Evolutionary conservation across 73 alveolate genomes (phyloP).

Genomic region (Symbiodinium pilosum): DNA sequence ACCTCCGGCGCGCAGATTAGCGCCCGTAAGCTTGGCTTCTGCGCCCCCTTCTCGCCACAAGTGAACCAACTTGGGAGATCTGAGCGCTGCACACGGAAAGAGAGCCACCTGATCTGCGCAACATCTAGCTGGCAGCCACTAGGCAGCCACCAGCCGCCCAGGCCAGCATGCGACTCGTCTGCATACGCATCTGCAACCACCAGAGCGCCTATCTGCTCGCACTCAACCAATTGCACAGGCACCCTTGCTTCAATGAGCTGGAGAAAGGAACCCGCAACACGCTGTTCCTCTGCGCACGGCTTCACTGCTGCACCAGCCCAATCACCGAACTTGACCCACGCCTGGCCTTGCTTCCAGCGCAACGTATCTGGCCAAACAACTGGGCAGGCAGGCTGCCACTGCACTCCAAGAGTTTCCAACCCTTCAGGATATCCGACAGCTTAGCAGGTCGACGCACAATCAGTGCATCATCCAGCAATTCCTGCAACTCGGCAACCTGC

Average conservation of each 20-base stretch:
- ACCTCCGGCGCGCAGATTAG: not conserved
- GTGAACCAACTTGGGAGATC: not conserved
- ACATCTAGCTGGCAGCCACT: not conserved
- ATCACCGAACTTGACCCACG: not conserved
- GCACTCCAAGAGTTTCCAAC: not conserved
- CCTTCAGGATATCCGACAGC: not conserved
- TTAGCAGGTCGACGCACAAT: not conserved
- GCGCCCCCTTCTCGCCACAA: not conserved
- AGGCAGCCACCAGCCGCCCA: not conserved
- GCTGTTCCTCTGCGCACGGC: not conserved
- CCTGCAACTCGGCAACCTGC: not conserved
- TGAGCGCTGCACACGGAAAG: not conserved
- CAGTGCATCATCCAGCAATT: not conserved
- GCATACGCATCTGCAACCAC: slow-evolving; percentile 4
- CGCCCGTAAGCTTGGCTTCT: not conserved
- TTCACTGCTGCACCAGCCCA: not conserved
- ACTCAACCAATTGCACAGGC: not conserved
- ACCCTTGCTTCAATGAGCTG: not conserved
- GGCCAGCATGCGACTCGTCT: not conserved
- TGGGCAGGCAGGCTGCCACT: not conserved
- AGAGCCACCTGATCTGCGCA: not conserved
- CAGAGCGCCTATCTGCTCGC: not conserved
- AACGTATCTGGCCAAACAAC: not conserved
- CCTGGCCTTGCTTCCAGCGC: not conserved
- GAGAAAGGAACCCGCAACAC: not conserved